These are phyloP conservation scores for Hygrocybe coccinea DNA, from an alignment of 768 basidiomycete genomes.

Conservation along the genomic window DNA sequence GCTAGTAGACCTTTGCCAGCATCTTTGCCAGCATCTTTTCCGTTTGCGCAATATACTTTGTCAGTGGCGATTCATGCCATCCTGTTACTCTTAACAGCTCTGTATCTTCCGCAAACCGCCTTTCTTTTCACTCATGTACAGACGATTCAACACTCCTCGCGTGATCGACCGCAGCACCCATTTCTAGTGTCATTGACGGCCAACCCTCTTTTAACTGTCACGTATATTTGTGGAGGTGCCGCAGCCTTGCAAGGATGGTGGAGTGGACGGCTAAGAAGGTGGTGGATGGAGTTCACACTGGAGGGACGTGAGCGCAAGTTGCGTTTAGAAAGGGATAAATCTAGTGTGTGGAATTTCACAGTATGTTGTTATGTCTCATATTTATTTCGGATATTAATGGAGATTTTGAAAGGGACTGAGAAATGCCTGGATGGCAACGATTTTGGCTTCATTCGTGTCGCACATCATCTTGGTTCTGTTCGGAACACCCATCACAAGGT, in stretches of 20 bases:
- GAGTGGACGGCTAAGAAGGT: constrained; percentile 59
- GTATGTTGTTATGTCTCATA: constrained; percentile 34
- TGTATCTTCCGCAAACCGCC: constrained; percentile 66
- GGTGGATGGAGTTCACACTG: constrained; percentile 44
- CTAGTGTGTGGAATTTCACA: constrained; percentile 35
- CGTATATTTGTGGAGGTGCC: constrained; percentile 54
- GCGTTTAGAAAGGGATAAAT: no score
- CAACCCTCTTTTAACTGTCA: constrained; percentile 52
- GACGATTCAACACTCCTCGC: constrained; percentile 34
- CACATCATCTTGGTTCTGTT: constrained; percentile 56
- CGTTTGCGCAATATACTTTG: constrained; percentile 58
- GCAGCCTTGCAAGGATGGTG: constrained; percentile 62
- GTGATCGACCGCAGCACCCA: constrained; percentile 64
- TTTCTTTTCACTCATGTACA: constrained; percentile 39
- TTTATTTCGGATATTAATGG: constrained; percentile 5
- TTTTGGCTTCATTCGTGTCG: constrained; percentile 43
- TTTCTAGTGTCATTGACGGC: constrained; percentile 65
- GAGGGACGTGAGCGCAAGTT: constrained; percentile 41
- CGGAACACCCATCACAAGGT: constrained; percentile 70
- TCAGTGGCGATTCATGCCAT: constrained; percentile 62
- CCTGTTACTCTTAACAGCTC: constrained; percentile 58
- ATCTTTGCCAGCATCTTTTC: constrained; percentile 23
- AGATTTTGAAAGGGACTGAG: constrained; percentile 40
- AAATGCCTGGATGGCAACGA: constrained; percentile 50
- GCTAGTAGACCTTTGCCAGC: no score